Evolutionary conservation across 768 basidiomycete genomes (phyloP).

Genomic region (Trichaptum fuscoviolaceum): DNA sequence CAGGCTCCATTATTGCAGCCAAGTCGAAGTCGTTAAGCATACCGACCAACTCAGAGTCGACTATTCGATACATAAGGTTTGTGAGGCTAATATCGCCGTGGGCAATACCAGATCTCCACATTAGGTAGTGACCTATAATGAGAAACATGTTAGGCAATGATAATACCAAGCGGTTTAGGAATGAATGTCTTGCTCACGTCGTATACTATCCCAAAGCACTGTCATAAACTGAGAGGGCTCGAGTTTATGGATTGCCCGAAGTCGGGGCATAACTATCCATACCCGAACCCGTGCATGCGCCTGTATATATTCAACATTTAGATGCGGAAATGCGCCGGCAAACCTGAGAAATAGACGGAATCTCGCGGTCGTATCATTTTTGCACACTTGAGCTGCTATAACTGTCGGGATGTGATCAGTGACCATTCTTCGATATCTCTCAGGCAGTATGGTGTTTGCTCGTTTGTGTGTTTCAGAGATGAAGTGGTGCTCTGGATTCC

Average conservation of each 20-base stretch:
- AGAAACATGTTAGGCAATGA: not conserved
- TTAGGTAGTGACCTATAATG: constrained; percentile 21
- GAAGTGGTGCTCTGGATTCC: not conserved
- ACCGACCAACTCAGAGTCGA: constrained; percentile 11
- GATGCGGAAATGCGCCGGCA: too few relatives aligned
- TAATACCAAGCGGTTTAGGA: not conserved
- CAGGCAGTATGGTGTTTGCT: not conserved
- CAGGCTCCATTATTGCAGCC: constrained; percentile 3
- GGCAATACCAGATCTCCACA: constrained; percentile 22
- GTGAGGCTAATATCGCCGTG: constrained; percentile 27
- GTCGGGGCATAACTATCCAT: not conserved
- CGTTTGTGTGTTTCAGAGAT: not conserved
- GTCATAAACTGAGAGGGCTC: not conserved
- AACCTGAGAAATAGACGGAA: not conserved
- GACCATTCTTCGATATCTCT: not conserved
- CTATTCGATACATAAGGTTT: constrained; percentile 22
- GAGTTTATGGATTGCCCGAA: not conserved
- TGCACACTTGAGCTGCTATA: not conserved
- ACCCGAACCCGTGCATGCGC: not conserved
- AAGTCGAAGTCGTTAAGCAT: constrained; percentile 29
- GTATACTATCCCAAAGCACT: not conserved
- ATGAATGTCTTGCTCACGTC: not conserved
- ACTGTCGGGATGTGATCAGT: not conserved
- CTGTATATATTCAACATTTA: not conserved
- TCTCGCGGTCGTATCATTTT: not conserved